Base-by-base conservation (phyloP, 2,329 filamentous ascomycete species). In the Talaromyces islandicus region DNA sequence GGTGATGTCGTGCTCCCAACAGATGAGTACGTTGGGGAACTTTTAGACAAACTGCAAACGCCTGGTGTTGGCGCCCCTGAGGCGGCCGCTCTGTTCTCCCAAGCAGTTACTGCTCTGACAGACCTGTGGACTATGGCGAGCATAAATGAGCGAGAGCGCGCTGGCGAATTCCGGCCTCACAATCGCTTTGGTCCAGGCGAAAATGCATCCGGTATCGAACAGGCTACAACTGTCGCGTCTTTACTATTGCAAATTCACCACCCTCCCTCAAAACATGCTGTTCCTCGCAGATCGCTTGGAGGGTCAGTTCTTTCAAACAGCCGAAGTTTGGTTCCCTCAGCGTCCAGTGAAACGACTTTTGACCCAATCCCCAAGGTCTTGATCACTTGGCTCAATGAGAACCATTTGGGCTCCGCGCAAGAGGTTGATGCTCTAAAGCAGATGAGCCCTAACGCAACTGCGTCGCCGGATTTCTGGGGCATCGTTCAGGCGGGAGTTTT, bases 401-500 rank as follows among this genome's bases (percentile, higher is more conserved):
- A 90, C 68, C 91, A 96, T 70, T 86, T 89, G 63, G 82, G 88
- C 27, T 89, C 89, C 67, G 81, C 83, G 1, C 81, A 85, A 56
- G 88, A 92, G 67, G 78, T 89, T 25, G 79, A 85, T 41, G 80
- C 86, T 4, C 82, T 97, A 25, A 78, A 84, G 63, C 80, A 81
- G 29, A 77, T 86, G 66, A 81, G 81, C 52, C 89, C 90, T 0
- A 89, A 89, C 61, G 90, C 92, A 24, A 88, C 91, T 1, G 85
- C 86, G 50, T 90, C 94, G 68, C 79, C 82, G 27, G 80, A 89
- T 38, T 97, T 91, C 75, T 97, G 93, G 93, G 90, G 92, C 69
- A 86, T 86, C 1, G 79, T 96, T n/a, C 89, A 88, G 66, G 85
- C 85, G 59, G 81, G 86, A 14, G 80, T 92, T 24, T 79, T 96